phyloP scores from a whole-genome alignment of 75 land plant genomes.

The Chamaecyparis obtusa region DNA sequence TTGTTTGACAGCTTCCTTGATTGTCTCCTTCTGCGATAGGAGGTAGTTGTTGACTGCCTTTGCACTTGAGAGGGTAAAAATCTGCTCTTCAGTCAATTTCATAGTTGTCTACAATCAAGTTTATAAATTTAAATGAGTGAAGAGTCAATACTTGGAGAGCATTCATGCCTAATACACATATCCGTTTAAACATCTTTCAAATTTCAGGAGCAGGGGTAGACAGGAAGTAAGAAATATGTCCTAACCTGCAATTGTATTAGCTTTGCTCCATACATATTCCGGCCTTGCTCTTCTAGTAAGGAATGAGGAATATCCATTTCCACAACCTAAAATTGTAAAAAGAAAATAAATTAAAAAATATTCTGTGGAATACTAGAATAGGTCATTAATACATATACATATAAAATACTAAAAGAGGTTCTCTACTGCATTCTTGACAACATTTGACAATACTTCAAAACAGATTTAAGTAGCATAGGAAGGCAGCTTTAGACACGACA shows the following conservation, averaged over 20 bases:
- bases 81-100: constrained; percentile 68
- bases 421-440: too few relatives aligned
- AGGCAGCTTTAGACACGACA: too few relatives aligned
- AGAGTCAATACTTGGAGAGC: neutral
- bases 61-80: constrained; percentile 75
- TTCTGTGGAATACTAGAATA: neutral
- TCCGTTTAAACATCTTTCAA: neutral
- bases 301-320: constrained; percentile 86
- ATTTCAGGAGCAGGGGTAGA: neutral
- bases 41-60: constrained; percentile 78
- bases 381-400: neutral
- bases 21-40: constrained; percentile 60
- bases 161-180: neutral
- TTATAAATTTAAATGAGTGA: neutral
- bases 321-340: constrained; percentile 54
- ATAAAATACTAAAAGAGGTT: neutral
- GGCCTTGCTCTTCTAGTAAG: constrained; percentile 93
- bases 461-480: too few relatives aligned
- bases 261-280: constrained; percentile 87
- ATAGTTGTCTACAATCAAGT: constrained; percentile 51
- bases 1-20: constrained; percentile 72
- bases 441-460: neutral
- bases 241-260: constrained; percentile 84
- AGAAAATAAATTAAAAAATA: neutral
- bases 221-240: neutral